Evolutionary conservation across 768 basidiomycete genomes (phyloP), one percentile per base, ranked within the genome.

Genomic region (Kwoniella botswanensis): DNA sequence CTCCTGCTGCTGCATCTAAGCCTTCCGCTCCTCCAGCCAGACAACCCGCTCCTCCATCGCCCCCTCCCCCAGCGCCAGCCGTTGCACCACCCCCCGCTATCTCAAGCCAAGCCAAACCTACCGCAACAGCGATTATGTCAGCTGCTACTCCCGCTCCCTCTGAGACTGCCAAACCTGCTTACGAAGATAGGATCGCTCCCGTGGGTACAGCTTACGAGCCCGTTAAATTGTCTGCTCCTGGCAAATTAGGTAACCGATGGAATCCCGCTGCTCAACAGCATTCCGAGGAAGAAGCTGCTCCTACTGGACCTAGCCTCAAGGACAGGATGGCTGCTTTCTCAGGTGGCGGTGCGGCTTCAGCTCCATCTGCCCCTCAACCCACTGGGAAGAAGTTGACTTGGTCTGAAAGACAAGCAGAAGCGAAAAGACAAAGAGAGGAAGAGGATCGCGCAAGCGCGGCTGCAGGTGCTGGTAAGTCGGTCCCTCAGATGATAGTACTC

Each of bases 181-280:
- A 90, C 67, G 91, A 94, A 0, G 93, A 95, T 82, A 89, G 89
- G 4, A 95, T 96, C 74, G 91, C 86, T 0, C 92, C 92, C 1
- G 90, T 94, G 21, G 92, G 94, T 60, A 93, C 94, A 0, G 88
- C 91, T 0, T 98, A 94, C 81, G 92, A 90, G 1, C 96, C 96
- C 2, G 93, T 98, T 70, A 88, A 88, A 63, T 87, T 98, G 10
- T 88, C 89, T 22, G 87, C 90, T 24, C 96, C 96, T 0, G 94
- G 91, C 84, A 98, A 90, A 83, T 87, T 98, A 63, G 91, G 86
- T 74, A 96, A 94, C 80, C 92, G 82, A 55, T 84, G 82, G 81
- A 80, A 80, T 21, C 78, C 80, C 3, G 78, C 73, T 43, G 76
- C 70, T 0, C 61, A 67, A 12, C 67, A 73, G 52, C 63, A 69